phyloP scores from a whole-genome alignment of 2,329 filamentous ascomycete species.

The Talaromyces sp. region DNA sequence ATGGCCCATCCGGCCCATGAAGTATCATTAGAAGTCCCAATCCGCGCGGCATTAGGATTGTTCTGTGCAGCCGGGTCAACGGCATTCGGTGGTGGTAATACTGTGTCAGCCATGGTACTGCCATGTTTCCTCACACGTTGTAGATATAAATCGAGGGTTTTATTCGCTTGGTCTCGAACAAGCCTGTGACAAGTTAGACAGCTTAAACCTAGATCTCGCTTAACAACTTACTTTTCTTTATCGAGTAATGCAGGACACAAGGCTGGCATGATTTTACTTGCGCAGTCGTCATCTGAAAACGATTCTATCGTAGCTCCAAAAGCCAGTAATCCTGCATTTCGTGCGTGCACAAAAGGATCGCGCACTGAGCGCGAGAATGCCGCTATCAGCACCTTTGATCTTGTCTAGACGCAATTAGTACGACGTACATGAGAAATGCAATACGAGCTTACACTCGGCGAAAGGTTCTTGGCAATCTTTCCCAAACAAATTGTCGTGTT shows the following conservation, averaged over 20 bases:
- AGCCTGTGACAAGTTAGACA: conserved; percentile 45
- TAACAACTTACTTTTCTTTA: conserved; percentile 68
- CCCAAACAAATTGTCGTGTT: conserved; percentile 97
- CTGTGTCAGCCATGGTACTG: conserved; percentile 73
- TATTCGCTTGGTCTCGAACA: conserved; percentile 84
- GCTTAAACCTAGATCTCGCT: no score
- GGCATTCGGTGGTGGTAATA: conserved; percentile 62
- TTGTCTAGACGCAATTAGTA: conserved; percentile 50
- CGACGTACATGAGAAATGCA: not conserved
- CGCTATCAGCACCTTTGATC: conserved; percentile 86
- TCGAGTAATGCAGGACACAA: conserved; percentile 84
- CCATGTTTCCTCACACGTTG: conserved; percentile 76
- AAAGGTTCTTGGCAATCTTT: conserved; percentile 89
- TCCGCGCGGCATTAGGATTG: conserved; percentile 58
- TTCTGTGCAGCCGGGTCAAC: conserved; percentile 34
- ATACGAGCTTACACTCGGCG: conserved; percentile 49
- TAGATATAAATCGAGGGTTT: conserved; percentile 83
- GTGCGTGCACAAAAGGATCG: conserved; percentile 91
- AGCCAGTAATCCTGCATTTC: conserved; percentile 84
- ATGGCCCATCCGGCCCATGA: conserved; percentile 97
- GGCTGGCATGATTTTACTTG: conserved; percentile 74
- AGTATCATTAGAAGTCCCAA: conserved; percentile 69
- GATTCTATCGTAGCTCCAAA: conserved; percentile 79
- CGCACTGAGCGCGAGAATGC: conserved; percentile 85
- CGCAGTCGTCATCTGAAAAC: conserved; percentile 87